Percentiles rank a stretch among this genome's conserved stretches.
phyloP scores from a whole-genome alignment of 2,329 filamentous ascomycete genomes.

The Tympanopsis confertula region DNA sequence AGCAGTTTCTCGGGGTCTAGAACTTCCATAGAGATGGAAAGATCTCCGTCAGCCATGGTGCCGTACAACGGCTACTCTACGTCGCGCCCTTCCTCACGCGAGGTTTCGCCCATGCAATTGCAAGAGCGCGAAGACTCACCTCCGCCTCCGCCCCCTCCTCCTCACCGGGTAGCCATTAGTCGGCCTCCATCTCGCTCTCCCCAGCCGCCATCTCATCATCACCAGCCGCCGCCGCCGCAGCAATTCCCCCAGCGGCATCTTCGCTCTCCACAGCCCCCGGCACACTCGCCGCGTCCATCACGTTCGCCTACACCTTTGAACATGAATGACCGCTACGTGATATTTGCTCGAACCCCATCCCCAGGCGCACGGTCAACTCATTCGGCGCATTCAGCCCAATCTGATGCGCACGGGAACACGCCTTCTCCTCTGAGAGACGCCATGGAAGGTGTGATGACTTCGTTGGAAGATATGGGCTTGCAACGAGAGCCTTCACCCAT shows the following conservation, averaged over 20 bases:
- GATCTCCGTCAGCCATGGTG: constrained; percentile 1
- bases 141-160: constrained; percentile 72
- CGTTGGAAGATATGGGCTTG: constrained; percentile 1
- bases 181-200: constrained; percentile 7
- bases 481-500: not conserved
- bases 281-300: constrained; percentile 4
- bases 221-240: no score
- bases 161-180: constrained; percentile 55
- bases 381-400: no score
- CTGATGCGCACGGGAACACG: not conserved
- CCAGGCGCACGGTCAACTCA: constrained; percentile 18
- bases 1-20: no score
- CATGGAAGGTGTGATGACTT: constrained; percentile 1
- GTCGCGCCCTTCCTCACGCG: not conserved
- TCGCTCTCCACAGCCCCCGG: no score
- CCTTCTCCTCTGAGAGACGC: not conserved
- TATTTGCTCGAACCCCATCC: constrained; percentile 30
- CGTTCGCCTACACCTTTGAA: constrained; percentile 18
- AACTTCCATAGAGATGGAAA: no score
- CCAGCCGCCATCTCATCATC: constrained; percentile 13
- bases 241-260: no score
- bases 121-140: constrained; percentile 41
- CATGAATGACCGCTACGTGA: constrained; percentile 25
- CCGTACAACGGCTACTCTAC: no score
- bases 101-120: constrained; percentile 12